Evolutionary conservation across 768 basidiomycete species (phyloP).

Genomic region (Amanita molliuscula): DNA sequence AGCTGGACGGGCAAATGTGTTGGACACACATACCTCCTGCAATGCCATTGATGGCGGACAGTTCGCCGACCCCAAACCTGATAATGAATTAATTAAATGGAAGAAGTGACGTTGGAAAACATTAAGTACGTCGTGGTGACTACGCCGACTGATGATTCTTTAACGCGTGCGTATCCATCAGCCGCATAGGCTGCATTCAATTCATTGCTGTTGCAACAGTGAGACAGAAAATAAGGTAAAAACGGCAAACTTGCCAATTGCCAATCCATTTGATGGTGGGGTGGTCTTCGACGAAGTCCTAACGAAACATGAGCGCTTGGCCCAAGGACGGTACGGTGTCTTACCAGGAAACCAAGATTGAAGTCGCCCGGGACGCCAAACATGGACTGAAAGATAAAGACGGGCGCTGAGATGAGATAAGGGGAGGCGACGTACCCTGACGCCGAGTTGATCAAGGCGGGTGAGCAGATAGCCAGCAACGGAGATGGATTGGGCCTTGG

Average conservation of each 20-base stretch:
- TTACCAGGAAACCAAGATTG: conserved; percentile 57
- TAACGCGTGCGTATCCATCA: conserved; percentile 88
- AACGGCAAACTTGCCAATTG: conserved; percentile 43
- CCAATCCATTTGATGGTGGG: conserved; percentile 78
- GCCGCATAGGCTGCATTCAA: conserved; percentile 86
- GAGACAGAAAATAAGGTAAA: background rate
- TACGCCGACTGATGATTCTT: conserved; percentile 61
- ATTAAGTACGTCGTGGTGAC: conserved; percentile 76
- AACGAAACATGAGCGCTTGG: conserved; percentile 6
- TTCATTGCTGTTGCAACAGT: conserved; percentile 47
- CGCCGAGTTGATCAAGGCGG: conserved; percentile 53
- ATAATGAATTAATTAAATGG: conserved; percentile 1
- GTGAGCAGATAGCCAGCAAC: conserved; percentile 53
- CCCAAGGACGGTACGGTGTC: conserved; percentile 1
- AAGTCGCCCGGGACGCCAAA: conserved; percentile 89
- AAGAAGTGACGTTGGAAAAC: conserved; percentile 6
- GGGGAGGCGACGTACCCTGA: conserved; percentile 33
- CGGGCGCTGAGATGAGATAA: background rate
- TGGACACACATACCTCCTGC: conserved; percentile 44
- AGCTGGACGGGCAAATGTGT: background rate
- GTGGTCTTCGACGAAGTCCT: conserved; percentile 81
- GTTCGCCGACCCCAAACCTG: conserved; percentile 90
- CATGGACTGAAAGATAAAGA: conserved; percentile 39
- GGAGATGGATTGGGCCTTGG: conserved; percentile 30
- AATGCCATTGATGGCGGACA: conserved; percentile 80